Conservation (phyloP, 1,139 yeast genomes). For the Saccharomycopsis hybrid region DNA sequence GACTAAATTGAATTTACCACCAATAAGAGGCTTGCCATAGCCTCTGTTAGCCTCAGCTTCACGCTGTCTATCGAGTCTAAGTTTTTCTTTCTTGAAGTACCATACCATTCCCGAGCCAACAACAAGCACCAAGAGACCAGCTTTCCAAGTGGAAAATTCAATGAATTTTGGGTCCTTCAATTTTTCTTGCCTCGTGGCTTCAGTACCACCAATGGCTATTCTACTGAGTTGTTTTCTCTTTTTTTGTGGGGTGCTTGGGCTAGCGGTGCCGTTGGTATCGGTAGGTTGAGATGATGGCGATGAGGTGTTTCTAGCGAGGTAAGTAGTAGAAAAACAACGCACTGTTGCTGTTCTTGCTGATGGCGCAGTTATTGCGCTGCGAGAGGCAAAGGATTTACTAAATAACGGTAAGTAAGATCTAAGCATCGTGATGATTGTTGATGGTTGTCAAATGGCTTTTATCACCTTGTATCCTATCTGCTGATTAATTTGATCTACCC, state of each 20-base stretch:
- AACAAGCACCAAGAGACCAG: slow-evolving; percentile 55
- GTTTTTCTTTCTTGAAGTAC: slow-evolving; percentile 67
- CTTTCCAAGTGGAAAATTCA: slow-evolving; percentile 86
- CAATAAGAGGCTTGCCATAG: slow-evolving; percentile 86
- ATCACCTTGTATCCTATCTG: too few relatives aligned
- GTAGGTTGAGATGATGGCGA: neutral
- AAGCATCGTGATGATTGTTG: too few relatives aligned
- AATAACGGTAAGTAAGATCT: too few relatives aligned
- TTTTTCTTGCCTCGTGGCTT: slow-evolving; percentile 31
- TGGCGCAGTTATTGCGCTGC: too few relatives aligned
- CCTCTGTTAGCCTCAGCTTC: slow-evolving; percentile 83
- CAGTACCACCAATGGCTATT: slow-evolving; percentile 49
- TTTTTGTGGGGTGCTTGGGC: neutral
- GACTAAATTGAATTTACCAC: slow-evolving; percentile 74
- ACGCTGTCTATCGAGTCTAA: slow-evolving; percentile 62
- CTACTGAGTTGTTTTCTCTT: slow-evolving; percentile 42
- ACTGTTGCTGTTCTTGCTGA: too few relatives aligned
- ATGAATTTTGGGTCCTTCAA: slow-evolving; percentile 32
- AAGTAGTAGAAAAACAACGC: too few relatives aligned
- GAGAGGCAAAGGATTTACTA: too few relatives aligned
- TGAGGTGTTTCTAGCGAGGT: too few relatives aligned
- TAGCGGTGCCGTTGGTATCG: neutral
- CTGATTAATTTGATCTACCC: too few relatives aligned
- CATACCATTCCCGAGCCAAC: slow-evolving; percentile 68
- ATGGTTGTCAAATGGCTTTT: too few relatives aligned